phyloP scores from a whole-genome alignment of 2,329 filamentous ascomycete species.

The Epichloe uncinata region DNA sequence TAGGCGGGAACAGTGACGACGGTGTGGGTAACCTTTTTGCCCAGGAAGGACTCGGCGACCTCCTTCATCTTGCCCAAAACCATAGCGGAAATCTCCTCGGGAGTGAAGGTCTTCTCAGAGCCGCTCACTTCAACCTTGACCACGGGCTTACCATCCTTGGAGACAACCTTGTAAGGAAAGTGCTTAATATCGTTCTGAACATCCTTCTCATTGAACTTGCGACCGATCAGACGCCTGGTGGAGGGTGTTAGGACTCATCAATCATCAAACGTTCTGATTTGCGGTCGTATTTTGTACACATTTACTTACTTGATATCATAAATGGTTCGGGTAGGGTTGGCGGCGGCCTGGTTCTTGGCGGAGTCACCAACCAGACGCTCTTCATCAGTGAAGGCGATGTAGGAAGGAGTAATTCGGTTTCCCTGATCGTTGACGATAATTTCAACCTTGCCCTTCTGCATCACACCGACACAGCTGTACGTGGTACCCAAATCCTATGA shows the following conservation, averaged over 20 bases:
- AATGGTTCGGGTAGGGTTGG: conserved; percentile 64
- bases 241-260: neutral
- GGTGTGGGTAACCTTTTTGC: conserved; percentile 76
- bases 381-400: conserved; percentile 93
- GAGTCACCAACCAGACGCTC: conserved; percentile 95
- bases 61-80: conserved; percentile 78
- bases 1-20: conserved; percentile 93
- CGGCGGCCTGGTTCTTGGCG: conserved; percentile 86
- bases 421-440: conserved; percentile 95
- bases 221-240: conserved; percentile 67
- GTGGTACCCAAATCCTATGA: conserved; percentile 71
- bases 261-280: neutral
- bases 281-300: neutral
- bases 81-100: conserved; percentile 72
- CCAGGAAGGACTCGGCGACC: conserved; percentile 64
- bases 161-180: conserved; percentile 90
- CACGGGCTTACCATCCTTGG: conserved; percentile 81
- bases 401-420: conserved; percentile 91
- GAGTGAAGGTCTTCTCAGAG: conserved; percentile 58
- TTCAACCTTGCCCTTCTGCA: conserved; percentile 90
- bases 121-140: conserved; percentile 62
- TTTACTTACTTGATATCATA: conserved; percentile 68
- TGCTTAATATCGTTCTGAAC: conserved; percentile 93
- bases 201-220: conserved; percentile 72
- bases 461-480: conserved; percentile 82